Base-by-base conservation (phyloP, 306 rosid species). In the Lathyrus tuberosus region DNA sequence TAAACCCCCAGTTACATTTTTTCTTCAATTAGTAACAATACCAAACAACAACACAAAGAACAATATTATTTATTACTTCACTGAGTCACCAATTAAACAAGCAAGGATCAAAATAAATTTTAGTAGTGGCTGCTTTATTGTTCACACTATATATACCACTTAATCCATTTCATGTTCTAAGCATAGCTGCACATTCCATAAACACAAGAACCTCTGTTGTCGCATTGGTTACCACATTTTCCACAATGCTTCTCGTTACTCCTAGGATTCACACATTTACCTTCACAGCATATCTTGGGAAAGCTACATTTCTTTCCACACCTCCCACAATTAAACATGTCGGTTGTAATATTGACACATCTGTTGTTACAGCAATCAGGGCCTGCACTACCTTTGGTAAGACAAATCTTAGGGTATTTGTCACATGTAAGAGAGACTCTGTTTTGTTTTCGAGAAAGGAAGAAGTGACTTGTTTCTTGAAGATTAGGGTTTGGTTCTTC, bases 111-210 rank as follows among this genome's bases (percentile, higher is more conserved):
- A 76, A 76, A 35, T 62, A 52, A 31, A 60, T 24, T 56, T 46
- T 24, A 1, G 22, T 13, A 26, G 24, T 65, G 59, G 49, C 67
- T 63, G 71, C 78, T 51, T 73, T 73, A 52, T 73, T 52, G 14
- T 13, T 73, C 49, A 43, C 20, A 28, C 46, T 35, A 35, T 7
- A 6, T 3, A 20, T 20, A 20, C 22, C 22, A 20, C 22, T 0
- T 62, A 3, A 15, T 56, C 37, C 44, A 18, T 5, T 31, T 15
- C 5, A 33, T 41, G 16, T 17, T 62, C 75, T 80, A 83, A 0
- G 94, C 91, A 42, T 88, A 88, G 78, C 81, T 86, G 75, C 95
- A 88, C 89, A 88, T 84, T 3, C 91, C 95, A 35, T 74, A 82
- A 60, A 72, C 72, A 35, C 95, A 88, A 0, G 81, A 68, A 9